Base-by-base conservation (phyloP, 345 rosid genomes). In the Citrus reticulata region DNA sequence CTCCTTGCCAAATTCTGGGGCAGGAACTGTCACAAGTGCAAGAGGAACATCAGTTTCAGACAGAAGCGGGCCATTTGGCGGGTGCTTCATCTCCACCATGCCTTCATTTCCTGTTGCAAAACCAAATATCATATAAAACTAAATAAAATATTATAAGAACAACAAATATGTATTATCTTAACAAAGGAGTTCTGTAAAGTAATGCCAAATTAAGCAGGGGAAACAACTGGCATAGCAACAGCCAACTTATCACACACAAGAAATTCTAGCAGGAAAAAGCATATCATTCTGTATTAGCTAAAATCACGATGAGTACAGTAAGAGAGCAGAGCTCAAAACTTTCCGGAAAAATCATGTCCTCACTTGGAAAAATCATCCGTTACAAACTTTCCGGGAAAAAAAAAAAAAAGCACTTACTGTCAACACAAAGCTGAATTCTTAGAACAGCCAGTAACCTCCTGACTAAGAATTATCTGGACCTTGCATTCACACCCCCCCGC, bases 21-120 rank as follows among this genome's bases (percentile, higher is more conserved):
- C 76, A 73, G 96, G 78, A 83, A 93, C 90, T 14, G 95, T 83
- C 70, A 91, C 98, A 83, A 96, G 82, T 81, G 97, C 95, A 40
- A 94, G 89, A 27, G 86, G 69, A 82, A 79, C 83, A 61, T 87
- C 94, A 58, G 94, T 81, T 78, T 80, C 89, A 14, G 92, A 83
- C 24, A 80, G 77, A 84, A 84, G 81, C 75, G 83, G 91, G 42
- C 87, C 88, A 75, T 88, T 84, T 10, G 84, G 63, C 17, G 78
- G 76, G 75, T 82, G 85, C 85, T 86, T 87, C 70, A 78, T 68
- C 63, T 82, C 87, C 32, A 81, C 83, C 78, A 82, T 81, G 77
- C 87, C 86, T 73, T 85, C 93, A 85, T 83, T 86, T 76, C 88
- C 99, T 95, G 87, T 42, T 79, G 68, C 25, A 61, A 78, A 67